Evolutionary conservation across 441 rosid genomes (phyloP).

Genomic region (Brassica hybrid): DNA sequence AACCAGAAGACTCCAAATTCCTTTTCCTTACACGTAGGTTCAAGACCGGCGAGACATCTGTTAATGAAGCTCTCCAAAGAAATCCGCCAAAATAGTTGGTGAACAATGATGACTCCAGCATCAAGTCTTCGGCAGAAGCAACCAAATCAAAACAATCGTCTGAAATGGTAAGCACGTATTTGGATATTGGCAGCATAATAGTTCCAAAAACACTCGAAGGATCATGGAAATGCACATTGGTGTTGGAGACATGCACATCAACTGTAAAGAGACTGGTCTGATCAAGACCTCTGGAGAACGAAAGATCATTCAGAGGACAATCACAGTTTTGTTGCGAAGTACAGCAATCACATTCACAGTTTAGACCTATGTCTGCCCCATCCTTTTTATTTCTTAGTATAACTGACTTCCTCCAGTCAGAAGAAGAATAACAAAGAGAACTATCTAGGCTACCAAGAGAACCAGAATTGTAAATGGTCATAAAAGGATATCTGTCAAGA

Average conservation of each 20-base stretch:
- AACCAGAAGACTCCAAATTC: slow-evolving; percentile 49
- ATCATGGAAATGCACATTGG: slow-evolving; percentile 88
- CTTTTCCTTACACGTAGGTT: slow-evolving; percentile 72
- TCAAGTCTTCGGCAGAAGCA: slow-evolving; percentile 73
- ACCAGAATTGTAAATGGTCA: slow-evolving; percentile 62
- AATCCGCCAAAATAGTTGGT: slow-evolving; percentile 56
- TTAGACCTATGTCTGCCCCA: slow-evolving; percentile 46
- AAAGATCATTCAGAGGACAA: slow-evolving; percentile 30
- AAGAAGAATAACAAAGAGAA: slow-evolving; percentile 54
- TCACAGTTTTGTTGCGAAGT: slow-evolving; percentile 26
- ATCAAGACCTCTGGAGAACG: slow-evolving; percentile 31
- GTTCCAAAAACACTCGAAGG: slow-evolving; percentile 79
- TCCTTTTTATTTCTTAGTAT: slow-evolving; percentile 49
- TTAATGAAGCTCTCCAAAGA: slow-evolving; percentile 75
- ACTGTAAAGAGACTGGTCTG: slow-evolving; percentile 44
- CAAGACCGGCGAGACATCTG: slow-evolving; percentile 66
- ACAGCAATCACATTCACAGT: slow-evolving; percentile 40
- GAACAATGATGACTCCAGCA: slow-evolving; percentile 78
- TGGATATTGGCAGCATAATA: slow-evolving; percentile 59
- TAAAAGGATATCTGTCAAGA: slow-evolving; percentile 76
- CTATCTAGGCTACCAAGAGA: slow-evolving; percentile 61
- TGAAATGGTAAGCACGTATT: slow-evolving; percentile 52
- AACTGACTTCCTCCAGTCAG: slow-evolving; percentile 70
- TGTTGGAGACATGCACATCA: slow-evolving; percentile 59
- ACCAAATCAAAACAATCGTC: slow-evolving; percentile 66